phyloP scores from a whole-genome alignment of 2,329 filamentous ascomycete species.

The Xenoacremonium recifei region DNA sequence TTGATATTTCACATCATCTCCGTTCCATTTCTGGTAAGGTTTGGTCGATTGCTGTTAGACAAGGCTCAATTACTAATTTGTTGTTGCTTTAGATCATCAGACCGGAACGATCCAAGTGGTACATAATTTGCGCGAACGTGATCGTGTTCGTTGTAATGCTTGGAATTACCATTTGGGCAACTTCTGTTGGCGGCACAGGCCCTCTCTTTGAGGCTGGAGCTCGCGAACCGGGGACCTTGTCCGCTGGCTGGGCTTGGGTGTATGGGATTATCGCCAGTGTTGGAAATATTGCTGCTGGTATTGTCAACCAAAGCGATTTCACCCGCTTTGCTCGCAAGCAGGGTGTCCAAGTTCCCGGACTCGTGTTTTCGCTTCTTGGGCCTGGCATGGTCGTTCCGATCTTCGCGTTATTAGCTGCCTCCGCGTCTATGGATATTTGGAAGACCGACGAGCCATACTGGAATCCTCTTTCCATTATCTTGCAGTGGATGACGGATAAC shows the following conservation, averaged over 20 bases:
- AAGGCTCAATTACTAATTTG: background rate
- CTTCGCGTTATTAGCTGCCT: background rate
- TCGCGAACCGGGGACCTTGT: background rate
- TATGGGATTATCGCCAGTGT: background rate
- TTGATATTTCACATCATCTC: slow-evolving; percentile 1
- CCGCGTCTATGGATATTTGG: background rate
- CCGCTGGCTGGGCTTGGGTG: background rate
- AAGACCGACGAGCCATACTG: background rate
- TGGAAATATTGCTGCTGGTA: slow-evolving; percentile 1
- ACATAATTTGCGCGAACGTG: background rate
- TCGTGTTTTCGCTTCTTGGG: background rate
- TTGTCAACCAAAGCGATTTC: slow-evolving; percentile 1
- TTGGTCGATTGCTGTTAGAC: background rate
- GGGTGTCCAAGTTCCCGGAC: background rate
- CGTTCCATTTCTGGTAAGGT: background rate
- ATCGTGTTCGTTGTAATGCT: background rate
- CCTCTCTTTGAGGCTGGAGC: too few species aligned
- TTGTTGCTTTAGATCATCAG: background rate
- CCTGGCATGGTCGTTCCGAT: slow-evolving; percentile 1
- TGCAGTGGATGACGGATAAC: background rate
- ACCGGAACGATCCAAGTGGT: background rate
- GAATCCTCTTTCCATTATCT: background rate
- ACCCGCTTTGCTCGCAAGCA: slow-evolving; percentile 1
- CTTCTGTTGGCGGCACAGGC: background rate
- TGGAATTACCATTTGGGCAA: background rate